These are phyloP conservation scores for Amaranthus tricolor DNA, from an alignment of 179 eudicot species.

Conservation along the genomic window DNA sequence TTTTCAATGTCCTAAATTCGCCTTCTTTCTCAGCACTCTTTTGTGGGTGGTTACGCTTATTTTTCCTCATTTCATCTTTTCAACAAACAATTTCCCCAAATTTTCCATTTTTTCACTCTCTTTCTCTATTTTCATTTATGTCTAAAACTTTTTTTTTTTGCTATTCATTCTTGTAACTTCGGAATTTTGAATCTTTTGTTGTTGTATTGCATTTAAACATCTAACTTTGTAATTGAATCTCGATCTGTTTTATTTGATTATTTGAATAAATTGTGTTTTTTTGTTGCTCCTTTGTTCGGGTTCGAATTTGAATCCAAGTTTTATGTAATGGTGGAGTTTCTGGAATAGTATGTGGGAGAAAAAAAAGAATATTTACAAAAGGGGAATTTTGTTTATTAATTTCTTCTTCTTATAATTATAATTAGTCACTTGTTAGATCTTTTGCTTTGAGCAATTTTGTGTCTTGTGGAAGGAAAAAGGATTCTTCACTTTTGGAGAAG, in stretches of 20 bases:
- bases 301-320: slow-evolving; percentile 11
- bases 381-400: not conserved
- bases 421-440: slow-evolving; percentile 22
- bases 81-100: slow-evolving; percentile 6
- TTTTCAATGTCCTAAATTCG: slow-evolving; percentile 5
- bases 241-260: slow-evolving; percentile 12
- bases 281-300: slow-evolving; percentile 26
- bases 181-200: not conserved
- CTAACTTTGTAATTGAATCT: not conserved
- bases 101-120: slow-evolving; percentile 13
- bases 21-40: slow-evolving; percentile 22
- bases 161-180: not conserved
- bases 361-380: too few relatives aligned
- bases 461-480: slow-evolving; percentile 22
- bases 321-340: not conserved
- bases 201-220: not conserved
- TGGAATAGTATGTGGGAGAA: slow-evolving; percentile 13
- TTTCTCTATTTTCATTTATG: not conserved
- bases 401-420: not conserved
- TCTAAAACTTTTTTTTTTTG: not conserved
- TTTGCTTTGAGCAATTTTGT: slow-evolving; percentile 30
- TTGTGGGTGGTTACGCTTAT: slow-evolving; percentile 21
- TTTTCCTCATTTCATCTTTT: not conserved
- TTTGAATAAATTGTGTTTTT: not conserved
- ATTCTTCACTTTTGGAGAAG: slow-evolving; percentile 21